phyloP scores from a whole-genome alignment of 2,329 filamentous ascomycete species.

The Epichloe gansuensis region DNA sequence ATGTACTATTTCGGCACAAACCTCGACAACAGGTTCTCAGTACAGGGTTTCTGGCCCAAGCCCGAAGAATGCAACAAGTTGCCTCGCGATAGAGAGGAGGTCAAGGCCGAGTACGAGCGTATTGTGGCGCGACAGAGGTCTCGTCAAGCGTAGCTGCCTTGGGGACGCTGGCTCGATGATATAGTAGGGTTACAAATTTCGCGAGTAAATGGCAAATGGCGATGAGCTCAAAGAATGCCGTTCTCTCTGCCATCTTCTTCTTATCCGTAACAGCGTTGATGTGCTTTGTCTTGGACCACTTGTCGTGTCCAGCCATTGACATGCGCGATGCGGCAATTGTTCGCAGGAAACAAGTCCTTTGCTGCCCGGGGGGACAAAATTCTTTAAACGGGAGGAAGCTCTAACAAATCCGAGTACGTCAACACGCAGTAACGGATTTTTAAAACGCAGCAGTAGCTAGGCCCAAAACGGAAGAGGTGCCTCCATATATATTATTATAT shows the following conservation, averaged over 20 bases:
- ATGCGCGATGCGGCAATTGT: slow-evolving; percentile 32
- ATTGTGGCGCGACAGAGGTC: slow-evolving; percentile 55
- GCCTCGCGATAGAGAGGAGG: slow-evolving; percentile 68
- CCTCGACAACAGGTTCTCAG: slow-evolving; percentile 79
- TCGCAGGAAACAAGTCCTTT: slow-evolving; percentile 25
- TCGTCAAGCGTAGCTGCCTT: slow-evolving; percentile 46
- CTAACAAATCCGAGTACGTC: too few species aligned
- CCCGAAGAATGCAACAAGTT: slow-evolving; percentile 63
- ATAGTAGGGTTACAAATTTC: slow-evolving; percentile 37
- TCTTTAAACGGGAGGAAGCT: too few species aligned
- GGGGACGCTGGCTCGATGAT: not conserved
- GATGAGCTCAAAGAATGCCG: slow-evolving; percentile 57
- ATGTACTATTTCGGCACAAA: slow-evolving; percentile 99
- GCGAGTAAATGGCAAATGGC: slow-evolving; percentile 60
- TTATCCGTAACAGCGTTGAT: slow-evolving; percentile 81
- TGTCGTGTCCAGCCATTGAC: slow-evolving; percentile 61
- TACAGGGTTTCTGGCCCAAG: slow-evolving; percentile 89
- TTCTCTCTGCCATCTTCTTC: slow-evolving; percentile 61
- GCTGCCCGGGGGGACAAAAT: too few species aligned
- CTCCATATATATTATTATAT: too few species aligned
- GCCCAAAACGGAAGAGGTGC: too few species aligned
- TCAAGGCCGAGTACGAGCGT: slow-evolving; percentile 65
- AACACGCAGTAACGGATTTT: too few species aligned
- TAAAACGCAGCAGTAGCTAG: too few species aligned
- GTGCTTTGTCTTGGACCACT: slow-evolving; percentile 94